phyloP scores from a whole-genome alignment of 2,329 filamentous ascomycete genomes.

The Aspergillus sp. region DNA sequence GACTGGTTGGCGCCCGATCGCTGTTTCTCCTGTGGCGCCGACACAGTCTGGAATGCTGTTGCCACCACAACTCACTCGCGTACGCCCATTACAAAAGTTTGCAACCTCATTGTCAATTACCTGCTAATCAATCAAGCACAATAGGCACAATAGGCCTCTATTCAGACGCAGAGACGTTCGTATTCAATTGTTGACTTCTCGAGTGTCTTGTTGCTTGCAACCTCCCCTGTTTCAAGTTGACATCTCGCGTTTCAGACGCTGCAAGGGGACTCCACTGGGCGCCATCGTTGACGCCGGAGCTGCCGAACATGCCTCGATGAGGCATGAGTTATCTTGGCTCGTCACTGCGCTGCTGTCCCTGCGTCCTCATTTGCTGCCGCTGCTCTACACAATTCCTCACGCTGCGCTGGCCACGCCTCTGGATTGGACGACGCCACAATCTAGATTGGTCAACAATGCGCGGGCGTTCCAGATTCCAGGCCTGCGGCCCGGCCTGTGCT shows the following conservation, averaged over 20 bases:
- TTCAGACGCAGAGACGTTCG: neutral
- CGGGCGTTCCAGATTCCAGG: constrained; percentile 1
- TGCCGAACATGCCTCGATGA: constrained; percentile 15
- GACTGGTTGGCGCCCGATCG: neutral
- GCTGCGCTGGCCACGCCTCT: neutral
- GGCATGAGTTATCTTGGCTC: constrained; percentile 16
- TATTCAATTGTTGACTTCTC: neutral
- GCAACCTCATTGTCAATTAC: neutral
- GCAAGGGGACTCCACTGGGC: constrained; percentile 1
- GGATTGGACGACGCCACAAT: constrained; percentile 8
- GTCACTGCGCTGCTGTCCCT: neutral
- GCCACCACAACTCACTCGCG: neutral
- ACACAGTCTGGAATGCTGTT: neutral
- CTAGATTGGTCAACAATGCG: constrained; percentile 1
- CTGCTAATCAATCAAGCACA: neutral
- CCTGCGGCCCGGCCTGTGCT: neutral
- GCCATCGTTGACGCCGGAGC: constrained; percentile 12
- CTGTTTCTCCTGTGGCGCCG: neutral
- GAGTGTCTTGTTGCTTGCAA: neutral
- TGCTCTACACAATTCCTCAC: constrained; percentile 2
- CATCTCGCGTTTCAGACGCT: constrained; percentile 17
- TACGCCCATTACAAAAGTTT: neutral
- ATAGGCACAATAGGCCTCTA: neutral
- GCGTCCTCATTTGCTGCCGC: constrained; percentile 15
- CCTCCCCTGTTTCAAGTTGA: constrained; percentile 20